phyloP scores from a whole-genome alignment of 2,329 filamentous ascomycete genomes.

The Escovopsis sp. region DNA sequence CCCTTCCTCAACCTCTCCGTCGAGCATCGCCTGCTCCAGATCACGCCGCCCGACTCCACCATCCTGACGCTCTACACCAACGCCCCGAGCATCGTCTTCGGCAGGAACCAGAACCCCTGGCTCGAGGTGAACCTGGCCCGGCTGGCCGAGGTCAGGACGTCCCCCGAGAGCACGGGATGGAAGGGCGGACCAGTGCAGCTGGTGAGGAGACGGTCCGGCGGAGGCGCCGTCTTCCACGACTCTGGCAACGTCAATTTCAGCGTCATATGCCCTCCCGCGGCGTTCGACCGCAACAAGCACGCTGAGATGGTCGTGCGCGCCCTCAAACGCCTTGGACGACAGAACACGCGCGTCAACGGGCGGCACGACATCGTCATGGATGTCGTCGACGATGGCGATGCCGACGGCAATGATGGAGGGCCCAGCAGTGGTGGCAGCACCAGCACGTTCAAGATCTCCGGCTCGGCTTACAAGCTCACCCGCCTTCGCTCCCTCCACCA shows the following conservation, averaged over 20 bases:
- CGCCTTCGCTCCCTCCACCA: conserved; percentile 72
- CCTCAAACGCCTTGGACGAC: conserved; percentile 42
- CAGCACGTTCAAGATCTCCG: conserved; percentile 71
- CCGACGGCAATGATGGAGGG: neutral
- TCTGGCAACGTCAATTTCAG: conserved; percentile 87
- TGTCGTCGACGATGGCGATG: conserved; percentile 2
- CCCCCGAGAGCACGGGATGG: conserved; percentile 11
- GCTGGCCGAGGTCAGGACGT: conserved; percentile 23
- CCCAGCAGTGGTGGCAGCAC: too few relatives aligned
- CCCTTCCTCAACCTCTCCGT: conserved; percentile 87
- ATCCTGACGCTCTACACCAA: conserved; percentile 84
- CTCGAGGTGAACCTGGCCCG: conserved; percentile 64
- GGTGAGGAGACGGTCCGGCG: conserved; percentile 73
- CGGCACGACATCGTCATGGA: conserved; percentile 86
- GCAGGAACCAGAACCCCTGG: conserved; percentile 97
- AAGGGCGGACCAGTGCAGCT: conserved; percentile 31
- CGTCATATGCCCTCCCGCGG: conserved; percentile 64
- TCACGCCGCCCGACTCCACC: conserved; percentile 53
- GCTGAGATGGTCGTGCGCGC: conserved; percentile 89
- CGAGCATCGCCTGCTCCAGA: conserved; percentile 76
- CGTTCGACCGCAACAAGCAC: conserved; percentile 73
- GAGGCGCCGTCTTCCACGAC: conserved; percentile 91
- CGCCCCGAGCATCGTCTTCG: conserved; percentile 73
- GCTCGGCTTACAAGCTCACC: conserved; percentile 89
- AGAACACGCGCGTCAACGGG: conserved; percentile 61